Evolutionary conservation across 257 asterid species (phyloP).

Genomic region (Solanum pennellii): DNA sequence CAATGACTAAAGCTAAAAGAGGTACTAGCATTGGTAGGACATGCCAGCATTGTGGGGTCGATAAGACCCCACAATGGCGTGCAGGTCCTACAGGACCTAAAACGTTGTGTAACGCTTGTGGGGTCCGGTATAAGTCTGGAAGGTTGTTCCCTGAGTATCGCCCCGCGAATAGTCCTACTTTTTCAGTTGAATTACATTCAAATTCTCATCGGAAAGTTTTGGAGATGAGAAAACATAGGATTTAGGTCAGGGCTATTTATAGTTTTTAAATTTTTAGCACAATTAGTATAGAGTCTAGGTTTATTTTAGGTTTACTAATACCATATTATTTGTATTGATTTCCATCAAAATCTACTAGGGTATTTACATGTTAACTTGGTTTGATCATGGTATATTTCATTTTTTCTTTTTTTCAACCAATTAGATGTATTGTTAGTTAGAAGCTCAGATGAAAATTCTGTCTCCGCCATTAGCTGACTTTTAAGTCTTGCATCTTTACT

Average conservation of each 20-base stretch:
- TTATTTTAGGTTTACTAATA: slow-evolving; percentile 18
- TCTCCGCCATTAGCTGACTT: not conserved
- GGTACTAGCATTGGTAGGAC: slow-evolving; percentile 35
- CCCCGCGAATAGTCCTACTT: slow-evolving; percentile 77
- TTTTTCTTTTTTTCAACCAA: not conserved
- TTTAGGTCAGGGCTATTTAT: slow-evolving; percentile 37
- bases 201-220: slow-evolving; percentile 77
- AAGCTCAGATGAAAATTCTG: not conserved
- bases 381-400: not conserved
- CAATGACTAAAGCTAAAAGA: not conserved
- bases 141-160: slow-evolving; percentile 88
- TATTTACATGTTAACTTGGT: slow-evolving; percentile 17
- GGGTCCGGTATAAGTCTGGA: slow-evolving; percentile 82
- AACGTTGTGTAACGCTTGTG: slow-evolving; percentile 83
- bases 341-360: slow-evolving; percentile 16
- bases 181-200: slow-evolving; percentile 50
- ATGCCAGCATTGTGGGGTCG: slow-evolving; percentile 73
- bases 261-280: not conserved
- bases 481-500: no score
- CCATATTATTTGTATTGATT: slow-evolving; percentile 4
- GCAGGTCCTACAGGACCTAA: slow-evolving; percentile 87
- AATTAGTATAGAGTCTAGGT: slow-evolving; percentile 35
- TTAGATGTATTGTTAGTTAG: not conserved
- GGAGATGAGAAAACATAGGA: slow-evolving; percentile 74
- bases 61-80: slow-evolving; percentile 90